Evolutionary conservation across 2,329 filamentous ascomycete genomes (phyloP), one percentile per base, ranked within the genome.

Genomic region (Massarina eburnea): DNA sequence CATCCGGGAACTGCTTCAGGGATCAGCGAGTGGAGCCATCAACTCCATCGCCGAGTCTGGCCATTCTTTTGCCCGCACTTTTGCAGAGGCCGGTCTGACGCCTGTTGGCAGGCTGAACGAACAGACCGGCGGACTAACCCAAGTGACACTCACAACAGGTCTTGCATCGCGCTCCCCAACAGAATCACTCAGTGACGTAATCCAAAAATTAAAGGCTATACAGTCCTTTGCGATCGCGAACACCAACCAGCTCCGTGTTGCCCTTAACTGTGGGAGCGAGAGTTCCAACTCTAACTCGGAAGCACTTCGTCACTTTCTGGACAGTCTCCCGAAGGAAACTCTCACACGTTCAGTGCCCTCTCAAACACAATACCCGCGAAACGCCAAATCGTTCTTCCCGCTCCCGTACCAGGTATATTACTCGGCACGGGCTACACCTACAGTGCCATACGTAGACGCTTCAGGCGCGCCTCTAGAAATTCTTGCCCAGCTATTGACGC

Each of bases 401-500:
- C 79, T 99, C 15, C 94, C 94, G 1, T 99, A 96, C 72, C 94
- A 99, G 72, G 94, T 99, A 26, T 96, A 95, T 67, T 97, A 97
- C 66, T 90, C 92, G 7, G 88, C 86, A 14, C 79, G 94, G 35
- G 86, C 90, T 15, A 73, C 96, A 12, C 85, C 88, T 6, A 95
- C 92, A 0, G 86, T 88, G 0, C 88, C 91, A 0, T 99, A 96
- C 71, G 85, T 83, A 3, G 82, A 88, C 34, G 70, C 84, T 0
- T 80, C 87, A 41, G 85, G 88, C 32, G 89, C 94, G 1, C 81
- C 91, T 0, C 83, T 97, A 14, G 90, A 92, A 60, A 87, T 97
- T 32, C 83, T 99, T 18, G 85, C 91, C 10, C 90, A 96, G 67
- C 82, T 99, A 15, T 81, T 99, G 24, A 97, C 92, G 0, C 92